A percentile compares a stretch with the other conserved stretches of the same genome.
phyloP scores from a whole-genome alignment of 2,329 filamentous ascomycete species.

The Trichoderma simmonsii region DNA sequence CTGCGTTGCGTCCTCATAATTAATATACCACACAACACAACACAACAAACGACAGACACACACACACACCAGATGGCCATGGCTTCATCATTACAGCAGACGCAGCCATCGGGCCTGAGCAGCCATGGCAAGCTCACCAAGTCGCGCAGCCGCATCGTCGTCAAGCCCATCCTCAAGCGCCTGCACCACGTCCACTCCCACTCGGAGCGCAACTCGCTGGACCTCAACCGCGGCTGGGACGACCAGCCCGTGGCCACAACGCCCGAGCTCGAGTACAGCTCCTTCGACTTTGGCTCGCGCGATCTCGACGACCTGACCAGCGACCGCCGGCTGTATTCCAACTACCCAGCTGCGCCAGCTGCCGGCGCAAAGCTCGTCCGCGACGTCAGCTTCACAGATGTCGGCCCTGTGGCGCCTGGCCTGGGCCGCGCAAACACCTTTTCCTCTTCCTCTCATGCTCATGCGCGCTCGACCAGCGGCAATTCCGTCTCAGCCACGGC shows the following conservation, averaged over 20 bases:
- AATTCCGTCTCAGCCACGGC: slow-evolving; percentile 55
- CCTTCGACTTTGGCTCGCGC: slow-evolving; percentile 29
- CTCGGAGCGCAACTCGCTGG: slow-evolving; percentile 61
- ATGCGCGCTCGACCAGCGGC: slow-evolving; percentile 57
- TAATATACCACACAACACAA: no score
- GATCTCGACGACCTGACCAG: slow-evolving; percentile 27
- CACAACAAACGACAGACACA: background rate
- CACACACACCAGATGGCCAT: slow-evolving; percentile 13
- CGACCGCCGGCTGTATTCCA: slow-evolving; percentile 18
- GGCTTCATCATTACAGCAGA: slow-evolving; percentile 29
- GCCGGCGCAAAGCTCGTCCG: slow-evolving; percentile 27
- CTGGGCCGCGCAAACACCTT: slow-evolving; percentile 35
- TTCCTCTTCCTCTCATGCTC: slow-evolving; percentile 45
- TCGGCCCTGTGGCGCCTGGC: slow-evolving; percentile 15
- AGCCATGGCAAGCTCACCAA: slow-evolving; percentile 40
- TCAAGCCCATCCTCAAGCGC: slow-evolving; percentile 64
- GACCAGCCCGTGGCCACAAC: slow-evolving; percentile 41
- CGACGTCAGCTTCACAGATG: slow-evolving; percentile 46
- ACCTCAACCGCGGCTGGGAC: slow-evolving; percentile 58
- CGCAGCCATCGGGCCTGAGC: slow-evolving; percentile 21
- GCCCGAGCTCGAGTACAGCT: slow-evolving; percentile 28
- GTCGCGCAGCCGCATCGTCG: slow-evolving; percentile 44
- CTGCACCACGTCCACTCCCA: slow-evolving; percentile 36
- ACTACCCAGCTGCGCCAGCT: slow-evolving; percentile 24
- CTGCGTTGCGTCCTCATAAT: background rate